Evolutionary conservation across 805 yeast genomes (phyloP), one percentile per base, ranked within the genome.

Genomic region (Yarrowia porcina): DNA sequence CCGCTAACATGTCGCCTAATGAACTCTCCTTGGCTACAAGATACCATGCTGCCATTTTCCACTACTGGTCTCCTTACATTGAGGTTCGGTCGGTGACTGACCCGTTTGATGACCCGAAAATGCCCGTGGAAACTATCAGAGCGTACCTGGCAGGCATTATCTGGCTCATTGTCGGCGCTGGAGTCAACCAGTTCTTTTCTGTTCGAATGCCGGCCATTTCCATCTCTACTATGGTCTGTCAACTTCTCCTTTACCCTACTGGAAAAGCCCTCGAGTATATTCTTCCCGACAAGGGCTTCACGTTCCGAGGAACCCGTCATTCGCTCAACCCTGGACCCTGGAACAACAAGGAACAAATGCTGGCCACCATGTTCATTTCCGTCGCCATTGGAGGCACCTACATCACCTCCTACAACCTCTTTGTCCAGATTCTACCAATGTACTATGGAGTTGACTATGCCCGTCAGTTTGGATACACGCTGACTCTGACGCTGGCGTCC

Each of bases 261-360:
- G 92, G 91, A 56, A 74, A 74, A 61, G 65, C 77, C 0, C 71
- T 82, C 13, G 64, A 65, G 25, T 42, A 33, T 11, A 67, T 74
- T 76, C 64, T 82, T 17, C 87, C 88, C 28, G 80, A 79, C 63
- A 76, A 75, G 74, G 76, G 79, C 4, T 69, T 82, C 67, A 74
- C 72, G 6, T 32, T 77, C 54, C 65, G 69, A 39, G 80, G 84
- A 60, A 73, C 69, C 27, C 74, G 77, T 67, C 68, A 72, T 64
- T 75, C 77, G 11, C 72, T 83, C 64, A 84, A 84, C 70, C 87
- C 87, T 7, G 86, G 88, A 10, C 86, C 86, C 17, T 85, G 87
- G 85, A 75, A 77, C 44, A 75, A 72, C 66, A 85, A 85, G 69
- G 89, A 85, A 68, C 89, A 85, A 70, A 83, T 84, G 86, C 76